Evolutionary conservation across 2,329 filamentous ascomycete species (phyloP).

Genomic region (Sporothrix mexicana): DNA sequence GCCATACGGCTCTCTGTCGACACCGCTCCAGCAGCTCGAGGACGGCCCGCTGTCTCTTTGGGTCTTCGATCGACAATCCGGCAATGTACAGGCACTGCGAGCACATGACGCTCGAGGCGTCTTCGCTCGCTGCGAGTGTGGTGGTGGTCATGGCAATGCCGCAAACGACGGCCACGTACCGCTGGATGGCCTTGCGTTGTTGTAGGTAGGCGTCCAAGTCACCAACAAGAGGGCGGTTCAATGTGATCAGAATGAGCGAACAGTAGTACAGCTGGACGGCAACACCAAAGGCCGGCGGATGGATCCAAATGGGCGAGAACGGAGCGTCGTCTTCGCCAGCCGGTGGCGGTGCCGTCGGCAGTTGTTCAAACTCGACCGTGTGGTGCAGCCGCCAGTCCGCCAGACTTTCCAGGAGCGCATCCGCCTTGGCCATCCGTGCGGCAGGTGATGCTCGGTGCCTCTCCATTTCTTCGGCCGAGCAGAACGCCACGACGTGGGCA

Average conservation of each 20-base stretch:
- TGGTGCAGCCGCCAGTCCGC: constrained; percentile 9
- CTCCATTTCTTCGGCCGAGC: background rate
- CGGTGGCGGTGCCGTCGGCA: background rate
- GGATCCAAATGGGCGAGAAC: background rate
- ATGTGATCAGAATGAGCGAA: background rate
- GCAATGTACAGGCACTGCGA: constrained; percentile 32
- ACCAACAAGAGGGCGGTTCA: background rate
- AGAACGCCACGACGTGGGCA: background rate
- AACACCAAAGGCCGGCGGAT: background rate
- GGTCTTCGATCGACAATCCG: background rate
- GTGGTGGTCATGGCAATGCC: constrained; percentile 40
- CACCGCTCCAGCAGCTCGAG: constrained; percentile 11
- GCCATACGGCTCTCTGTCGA: constrained; percentile 17
- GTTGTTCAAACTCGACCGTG: background rate
- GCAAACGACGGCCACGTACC: constrained; percentile 38
- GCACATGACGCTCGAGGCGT: constrained; percentile 40
- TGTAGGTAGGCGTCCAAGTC: constrained; percentile 23
- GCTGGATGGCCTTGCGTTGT: constrained; percentile 38
- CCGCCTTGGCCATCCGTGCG: background rate
- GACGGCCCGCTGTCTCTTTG: background rate
- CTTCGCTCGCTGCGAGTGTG: constrained; percentile 36
- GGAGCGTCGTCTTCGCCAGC: background rate
- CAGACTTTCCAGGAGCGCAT: background rate
- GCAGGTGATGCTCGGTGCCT: constrained; percentile 1
- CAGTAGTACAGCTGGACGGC: constrained; percentile 6